phyloP scores from a whole-genome alignment of 2,329 filamentous ascomycete species.

The Hypoxylon sp. region DNA sequence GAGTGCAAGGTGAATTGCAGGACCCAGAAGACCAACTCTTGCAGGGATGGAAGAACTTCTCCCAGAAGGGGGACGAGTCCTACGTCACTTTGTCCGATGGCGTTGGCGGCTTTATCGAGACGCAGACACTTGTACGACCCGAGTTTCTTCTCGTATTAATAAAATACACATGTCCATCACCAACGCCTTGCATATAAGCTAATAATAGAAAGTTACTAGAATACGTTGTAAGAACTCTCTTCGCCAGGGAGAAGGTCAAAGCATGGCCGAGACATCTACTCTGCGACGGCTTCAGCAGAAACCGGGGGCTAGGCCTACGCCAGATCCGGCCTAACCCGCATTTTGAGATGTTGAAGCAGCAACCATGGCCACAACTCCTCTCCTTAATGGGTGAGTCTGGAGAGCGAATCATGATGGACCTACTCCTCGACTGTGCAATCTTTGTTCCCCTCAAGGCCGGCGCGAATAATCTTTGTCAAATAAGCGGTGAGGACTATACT shows the following conservation, averaged over 20 bases:
- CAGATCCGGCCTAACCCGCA: constrained; percentile 77
- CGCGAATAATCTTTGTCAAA: constrained; percentile 79
- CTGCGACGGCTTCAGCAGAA: constrained; percentile 83
- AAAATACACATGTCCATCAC: constrained; percentile 26
- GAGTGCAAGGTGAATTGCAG: constrained; percentile 60
- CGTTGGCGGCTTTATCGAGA: constrained; percentile 62
- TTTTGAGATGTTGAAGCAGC: constrained; percentile 76
- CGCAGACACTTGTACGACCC: constrained; percentile 74
- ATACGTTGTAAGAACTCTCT: constrained; percentile 83
- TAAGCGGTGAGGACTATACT: constrained; percentile 75
- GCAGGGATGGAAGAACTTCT: constrained; percentile 73
- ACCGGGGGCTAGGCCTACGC: constrained; percentile 68
- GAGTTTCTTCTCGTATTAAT: constrained; percentile 26
- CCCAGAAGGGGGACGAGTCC: constrained; percentile 73
- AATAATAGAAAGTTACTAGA: constrained; percentile 74
- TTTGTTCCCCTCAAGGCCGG: constrained; percentile 75
- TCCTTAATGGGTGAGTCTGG: constrained; percentile 81
- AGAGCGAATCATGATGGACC: constrained; percentile 81
- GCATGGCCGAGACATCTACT: constrained; percentile 80
- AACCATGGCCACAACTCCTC: constrained; percentile 83
- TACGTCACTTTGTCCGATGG: constrained; percentile 67
- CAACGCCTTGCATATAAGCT: constrained; percentile 27
- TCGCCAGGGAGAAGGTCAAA: constrained; percentile 68
- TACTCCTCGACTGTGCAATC: constrained; percentile 83
- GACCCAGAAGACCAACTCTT: constrained; percentile 60